These are phyloP conservation scores for Volvox carteri DNA, from an alignment of 163 green algal species.

Conservation along the genomic window DNA sequence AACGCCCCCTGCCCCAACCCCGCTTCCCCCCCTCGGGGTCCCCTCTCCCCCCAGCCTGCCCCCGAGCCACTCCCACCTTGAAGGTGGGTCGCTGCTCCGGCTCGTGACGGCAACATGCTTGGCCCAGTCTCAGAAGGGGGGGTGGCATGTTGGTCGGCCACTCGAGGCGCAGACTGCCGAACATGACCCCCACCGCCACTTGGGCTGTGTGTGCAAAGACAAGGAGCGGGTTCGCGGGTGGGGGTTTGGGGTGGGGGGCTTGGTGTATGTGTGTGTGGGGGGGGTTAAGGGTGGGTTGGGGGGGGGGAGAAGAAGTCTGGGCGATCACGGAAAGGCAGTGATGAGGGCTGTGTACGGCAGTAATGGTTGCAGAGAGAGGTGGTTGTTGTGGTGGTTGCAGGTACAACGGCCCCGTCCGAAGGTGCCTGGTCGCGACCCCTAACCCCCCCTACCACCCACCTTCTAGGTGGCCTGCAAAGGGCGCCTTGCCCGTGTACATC, in stretches of 20 bases:
- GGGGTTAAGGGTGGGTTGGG: too few relatives aligned
- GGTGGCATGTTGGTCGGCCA: slow-evolving; percentile 38
- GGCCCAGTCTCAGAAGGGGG: slow-evolving; percentile 20
- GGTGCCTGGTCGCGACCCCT: too few relatives aligned
- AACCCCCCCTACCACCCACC: too few relatives aligned
- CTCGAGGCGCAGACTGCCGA: slow-evolving; percentile 42
- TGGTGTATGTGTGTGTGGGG: too few relatives aligned
- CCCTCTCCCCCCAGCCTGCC: too few relatives aligned
- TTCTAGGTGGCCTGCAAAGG: slow-evolving; percentile 60
- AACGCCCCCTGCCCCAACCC: neutral
- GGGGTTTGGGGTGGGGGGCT: neutral
- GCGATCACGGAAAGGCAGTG: too few relatives aligned
- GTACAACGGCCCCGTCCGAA: too few relatives aligned
- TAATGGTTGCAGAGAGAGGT: too few relatives aligned
- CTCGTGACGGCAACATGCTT: slow-evolving; percentile 44
- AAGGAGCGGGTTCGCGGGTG: neutral
- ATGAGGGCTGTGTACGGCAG: too few relatives aligned
- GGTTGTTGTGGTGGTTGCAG: too few relatives aligned
- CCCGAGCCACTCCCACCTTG: slow-evolving; percentile 20
- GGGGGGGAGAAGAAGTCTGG: too few relatives aligned
- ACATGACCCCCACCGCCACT: slow-evolving; percentile 52
- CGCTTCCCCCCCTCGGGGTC: too few relatives aligned
- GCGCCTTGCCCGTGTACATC: slow-evolving; percentile 68
- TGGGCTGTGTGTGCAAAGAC: slow-evolving; percentile 21
- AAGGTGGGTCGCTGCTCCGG: slow-evolving; percentile 17